Evolutionary conservation across 345 rosid species (phyloP).

Genomic region (Microthlaspi erraticum): DNA sequence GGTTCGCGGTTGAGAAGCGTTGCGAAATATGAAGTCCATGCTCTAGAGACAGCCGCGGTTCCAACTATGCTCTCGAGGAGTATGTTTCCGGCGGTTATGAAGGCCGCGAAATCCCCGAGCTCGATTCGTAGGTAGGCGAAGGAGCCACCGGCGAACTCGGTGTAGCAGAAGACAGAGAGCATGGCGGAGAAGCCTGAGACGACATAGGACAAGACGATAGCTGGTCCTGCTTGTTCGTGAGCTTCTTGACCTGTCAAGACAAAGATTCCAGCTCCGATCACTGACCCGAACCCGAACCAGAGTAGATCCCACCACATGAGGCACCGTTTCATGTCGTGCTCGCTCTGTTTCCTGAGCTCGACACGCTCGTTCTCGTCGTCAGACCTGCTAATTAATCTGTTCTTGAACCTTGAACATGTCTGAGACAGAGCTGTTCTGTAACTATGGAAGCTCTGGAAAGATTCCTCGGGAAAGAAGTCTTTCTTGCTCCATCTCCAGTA

Average conservation of each 20-base stretch:
- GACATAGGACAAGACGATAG: slow-evolving; percentile 55
- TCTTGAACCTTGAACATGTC: slow-evolving; percentile 59
- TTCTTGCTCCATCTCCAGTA: slow-evolving; percentile 43
- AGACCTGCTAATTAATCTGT: slow-evolving; percentile 59
- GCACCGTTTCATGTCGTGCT: slow-evolving; percentile 59
- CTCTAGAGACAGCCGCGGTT: slow-evolving; percentile 79
- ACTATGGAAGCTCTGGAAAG: slow-evolving; percentile 60
- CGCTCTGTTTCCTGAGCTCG: slow-evolving; percentile 56
- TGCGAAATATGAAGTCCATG: slow-evolving; percentile 89
- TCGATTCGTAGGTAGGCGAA: slow-evolving; percentile 72
- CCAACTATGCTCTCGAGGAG: slow-evolving; percentile 73
- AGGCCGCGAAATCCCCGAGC: slow-evolving; percentile 81
- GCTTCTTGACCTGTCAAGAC: slow-evolving; percentile 73
- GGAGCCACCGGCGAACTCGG: slow-evolving; percentile 67
- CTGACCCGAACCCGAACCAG: slow-evolving; percentile 70
- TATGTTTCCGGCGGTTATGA: slow-evolving; percentile 83
- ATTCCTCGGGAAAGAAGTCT: slow-evolving; percentile 68
- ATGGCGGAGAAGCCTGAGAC: slow-evolving; percentile 53
- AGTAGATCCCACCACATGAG: slow-evolving; percentile 72
- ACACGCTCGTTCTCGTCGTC: slow-evolving; percentile 56
- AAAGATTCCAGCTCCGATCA: slow-evolving; percentile 70
- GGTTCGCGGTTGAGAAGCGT: slow-evolving; percentile 69
- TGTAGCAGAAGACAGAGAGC: slow-evolving; percentile 62
- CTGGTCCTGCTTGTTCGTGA: slow-evolving; percentile 55
- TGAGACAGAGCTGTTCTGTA: slow-evolving; percentile 58